A percentile compares a stretch with the other conserved stretches of the same genome.
These are phyloP conservation scores for Halteria grandinella DNA, from an alignment of 73 alveolate species.

Conservation along the genomic window DNA sequence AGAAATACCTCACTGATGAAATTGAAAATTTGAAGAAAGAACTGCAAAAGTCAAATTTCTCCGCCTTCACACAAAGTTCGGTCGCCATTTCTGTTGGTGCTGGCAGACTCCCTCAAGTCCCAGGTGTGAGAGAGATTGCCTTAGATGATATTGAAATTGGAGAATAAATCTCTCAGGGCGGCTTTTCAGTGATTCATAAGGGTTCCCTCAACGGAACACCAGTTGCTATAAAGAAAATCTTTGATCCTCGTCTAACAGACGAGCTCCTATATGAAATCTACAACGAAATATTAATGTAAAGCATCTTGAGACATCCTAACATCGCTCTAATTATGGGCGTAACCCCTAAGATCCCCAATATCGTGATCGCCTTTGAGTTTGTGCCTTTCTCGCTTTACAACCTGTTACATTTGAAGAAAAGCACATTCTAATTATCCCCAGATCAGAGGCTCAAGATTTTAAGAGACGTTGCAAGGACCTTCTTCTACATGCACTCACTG, in stretches of 20 bases:
- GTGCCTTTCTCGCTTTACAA: slow-evolving; percentile 90
- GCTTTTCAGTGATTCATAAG: slow-evolving; percentile 94
- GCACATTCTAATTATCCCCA: slow-evolving; percentile 59
- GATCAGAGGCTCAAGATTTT: slow-evolving; percentile 81
- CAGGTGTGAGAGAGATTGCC: slow-evolving; percentile 77
- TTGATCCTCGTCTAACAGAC: slow-evolving; percentile 96
- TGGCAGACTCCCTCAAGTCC: slow-evolving; percentile 61
- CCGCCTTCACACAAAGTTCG: slow-evolving; percentile 31
- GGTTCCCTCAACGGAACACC: slow-evolving; percentile 89
- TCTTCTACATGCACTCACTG: slow-evolving; percentile 86
- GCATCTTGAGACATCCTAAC: slow-evolving; percentile 96
- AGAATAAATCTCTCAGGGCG: slow-evolving; percentile 95
- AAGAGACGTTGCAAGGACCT: slow-evolving; percentile 80
- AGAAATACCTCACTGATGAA: slow-evolving; percentile 47
- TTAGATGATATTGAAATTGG: slow-evolving; percentile 82
- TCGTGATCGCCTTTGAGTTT: slow-evolving; percentile 91
- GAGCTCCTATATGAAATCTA: slow-evolving; percentile 90
- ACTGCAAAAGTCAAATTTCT: slow-evolving; percentile 17
- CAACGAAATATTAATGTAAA: slow-evolving; percentile 94
- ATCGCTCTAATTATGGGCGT: slow-evolving; percentile 94
- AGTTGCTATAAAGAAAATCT: slow-evolving; percentile 95
- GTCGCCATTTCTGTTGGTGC: slow-evolving; percentile 21
- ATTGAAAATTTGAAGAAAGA: slow-evolving; percentile 59
- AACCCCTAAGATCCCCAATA: slow-evolving; percentile 90
- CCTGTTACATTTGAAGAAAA: slow-evolving; percentile 84